phyloP scores from a whole-genome alignment of 2,329 filamentous ascomycete species.

The Botrytis sinoallii region DNA sequence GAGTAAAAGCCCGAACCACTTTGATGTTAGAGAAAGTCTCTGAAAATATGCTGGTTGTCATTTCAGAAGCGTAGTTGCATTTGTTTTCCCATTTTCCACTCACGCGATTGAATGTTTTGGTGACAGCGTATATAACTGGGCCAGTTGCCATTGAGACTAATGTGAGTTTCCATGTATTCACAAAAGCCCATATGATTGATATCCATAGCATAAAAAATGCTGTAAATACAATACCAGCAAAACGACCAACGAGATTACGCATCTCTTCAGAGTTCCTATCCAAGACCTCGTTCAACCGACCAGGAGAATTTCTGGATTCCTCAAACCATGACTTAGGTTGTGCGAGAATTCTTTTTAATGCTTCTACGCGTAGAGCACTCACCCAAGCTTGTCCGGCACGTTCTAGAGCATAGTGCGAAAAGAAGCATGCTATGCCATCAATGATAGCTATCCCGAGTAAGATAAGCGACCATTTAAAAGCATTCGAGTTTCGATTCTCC shows the following conservation, averaged over 20 bases:
- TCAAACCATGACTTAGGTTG: constrained; percentile 83
- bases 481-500: constrained; percentile 25
- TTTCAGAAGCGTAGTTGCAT: constrained; percentile 61
- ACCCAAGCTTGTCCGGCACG: constrained; percentile 73
- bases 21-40: constrained; percentile 78
- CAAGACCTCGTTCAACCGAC: constrained; percentile 65
- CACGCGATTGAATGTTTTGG: constrained; percentile 61
- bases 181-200: constrained; percentile 72
- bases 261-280: constrained; percentile 86
- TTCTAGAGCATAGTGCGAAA: constrained; percentile 70
- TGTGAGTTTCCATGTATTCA: constrained; percentile 75
- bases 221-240: constrained; percentile 67
- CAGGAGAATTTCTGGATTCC: constrained; percentile 59
- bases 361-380: constrained; percentile 64
- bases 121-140: constrained; percentile 65
- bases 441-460: constrained; percentile 65
- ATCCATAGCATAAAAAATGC: constrained; percentile 64
- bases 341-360: constrained; percentile 65
- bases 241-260: constrained; percentile 75
- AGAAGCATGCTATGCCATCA: constrained; percentile 64
- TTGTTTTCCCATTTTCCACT: constrained; percentile 69
- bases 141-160: constrained; percentile 68
- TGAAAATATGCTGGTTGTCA: constrained; percentile 60
- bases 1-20: constrained; percentile 69
- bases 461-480: constrained; percentile 60